Evolutionary conservation across 2,329 filamentous ascomycete species (phyloP).

Genomic region (Mariannaea sp.): DNA sequence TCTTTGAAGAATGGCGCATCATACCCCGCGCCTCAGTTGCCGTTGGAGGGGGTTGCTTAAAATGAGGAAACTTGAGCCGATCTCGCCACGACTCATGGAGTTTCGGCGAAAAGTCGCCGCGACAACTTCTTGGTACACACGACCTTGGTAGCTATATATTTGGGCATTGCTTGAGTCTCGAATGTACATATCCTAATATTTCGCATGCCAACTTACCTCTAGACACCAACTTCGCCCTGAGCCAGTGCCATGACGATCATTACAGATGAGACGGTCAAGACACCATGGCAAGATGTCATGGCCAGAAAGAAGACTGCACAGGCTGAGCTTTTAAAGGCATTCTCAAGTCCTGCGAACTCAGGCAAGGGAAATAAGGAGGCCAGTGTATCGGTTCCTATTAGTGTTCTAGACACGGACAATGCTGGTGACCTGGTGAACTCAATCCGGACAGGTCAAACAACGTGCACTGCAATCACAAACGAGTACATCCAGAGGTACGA

Average conservation of each 20-base stretch:
- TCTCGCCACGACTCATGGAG: too few species aligned
- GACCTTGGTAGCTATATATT: too few species aligned
- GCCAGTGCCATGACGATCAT: constrained; percentile 2
- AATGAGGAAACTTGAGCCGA: too few species aligned
- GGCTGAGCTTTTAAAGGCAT: neutral
- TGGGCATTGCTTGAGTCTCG: too few species aligned
- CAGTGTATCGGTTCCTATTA: neutral
- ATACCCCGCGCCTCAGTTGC: too few species aligned
- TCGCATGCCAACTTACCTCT: neutral
- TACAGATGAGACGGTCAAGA: constrained; percentile 1
- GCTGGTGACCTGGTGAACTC: neutral
- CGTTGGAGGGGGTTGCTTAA: too few species aligned
- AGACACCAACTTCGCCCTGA: neutral
- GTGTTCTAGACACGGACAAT: neutral
- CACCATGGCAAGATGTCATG: constrained; percentile 12
- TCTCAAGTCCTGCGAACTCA: neutral
- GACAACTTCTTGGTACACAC: too few species aligned
- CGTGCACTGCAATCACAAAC: constrained; percentile 5
- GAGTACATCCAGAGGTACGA: constrained; percentile 16
- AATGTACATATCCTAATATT: neutral
- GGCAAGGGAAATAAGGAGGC: neutral
- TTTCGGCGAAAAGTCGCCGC: too few species aligned
- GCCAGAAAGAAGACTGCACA: constrained; percentile 8
- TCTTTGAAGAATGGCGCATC: too few species aligned
- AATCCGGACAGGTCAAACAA: constrained; percentile 1